Conservation (phyloP, 116 monocot species). For the Phalaenopsis hybrid region DNA sequence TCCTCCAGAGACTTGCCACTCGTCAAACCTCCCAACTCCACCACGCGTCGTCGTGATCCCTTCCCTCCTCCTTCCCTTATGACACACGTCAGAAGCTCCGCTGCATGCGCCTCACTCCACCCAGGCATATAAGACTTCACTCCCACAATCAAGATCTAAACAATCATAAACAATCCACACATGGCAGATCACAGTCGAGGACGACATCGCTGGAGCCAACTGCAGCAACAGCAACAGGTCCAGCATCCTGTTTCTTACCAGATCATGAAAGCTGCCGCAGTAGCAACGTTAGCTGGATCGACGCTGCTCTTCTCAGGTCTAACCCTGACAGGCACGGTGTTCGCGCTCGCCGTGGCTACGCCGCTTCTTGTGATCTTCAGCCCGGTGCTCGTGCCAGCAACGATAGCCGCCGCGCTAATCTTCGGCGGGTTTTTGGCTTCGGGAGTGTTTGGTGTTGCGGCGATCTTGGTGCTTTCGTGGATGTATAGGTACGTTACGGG, state of each 20-base stretch:
- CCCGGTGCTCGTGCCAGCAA: constrained; percentile 17
- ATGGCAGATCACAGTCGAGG: background rate
- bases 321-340: constrained; percentile 11
- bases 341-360: constrained; percentile 13
- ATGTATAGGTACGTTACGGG: background rate
- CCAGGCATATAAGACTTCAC: too few species aligned
- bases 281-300: background rate
- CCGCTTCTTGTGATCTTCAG: constrained; percentile 25
- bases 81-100: too few species aligned
- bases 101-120: too few species aligned
- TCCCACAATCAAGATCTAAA: too few species aligned
- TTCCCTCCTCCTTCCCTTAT: too few species aligned
- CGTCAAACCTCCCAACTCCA: too few species aligned
- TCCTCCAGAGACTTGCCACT: too few species aligned
- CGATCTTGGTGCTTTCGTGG: constrained; percentile 12
- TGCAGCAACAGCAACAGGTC: background rate
- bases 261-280: constrained; percentile 1
- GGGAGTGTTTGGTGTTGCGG: constrained; percentile 14
- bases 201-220: background rate
- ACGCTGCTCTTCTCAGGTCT: constrained; percentile 13
- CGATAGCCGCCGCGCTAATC: constrained; percentile 1
- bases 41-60: too few species aligned
- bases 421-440: constrained; percentile 1
- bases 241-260: background rate
- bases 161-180: background rate